phyloP scores from a whole-genome alignment of 1,284 basidiomycete species.

The Erythrobasidium hasegawianum region DNA sequence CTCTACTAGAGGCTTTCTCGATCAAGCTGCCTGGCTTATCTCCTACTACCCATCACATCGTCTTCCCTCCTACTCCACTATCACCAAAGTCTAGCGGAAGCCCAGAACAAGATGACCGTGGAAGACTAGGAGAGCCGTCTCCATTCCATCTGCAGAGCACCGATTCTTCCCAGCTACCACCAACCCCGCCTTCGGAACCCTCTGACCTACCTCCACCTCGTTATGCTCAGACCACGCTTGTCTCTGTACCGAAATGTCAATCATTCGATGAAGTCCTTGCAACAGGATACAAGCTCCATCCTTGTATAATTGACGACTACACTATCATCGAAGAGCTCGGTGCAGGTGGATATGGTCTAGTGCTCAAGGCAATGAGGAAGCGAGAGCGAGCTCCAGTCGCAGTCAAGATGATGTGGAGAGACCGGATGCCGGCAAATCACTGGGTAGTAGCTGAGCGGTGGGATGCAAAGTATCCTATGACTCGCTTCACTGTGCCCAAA shows the following conservation, averaged over 20 bases:
- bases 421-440: conserved; percentile 62
- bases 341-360: conserved; percentile 86
- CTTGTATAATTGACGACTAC: conserved; percentile 64
- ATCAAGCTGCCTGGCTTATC: conserved; percentile 3
- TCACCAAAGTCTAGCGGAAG: conserved; percentile 2
- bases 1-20: conserved; percentile 2
- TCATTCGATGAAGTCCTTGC: not conserved
- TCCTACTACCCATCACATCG: not conserved
- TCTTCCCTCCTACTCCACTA: conserved; percentile 10
- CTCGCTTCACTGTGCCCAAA: conserved; percentile 61
- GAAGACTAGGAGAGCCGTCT: not conserved
- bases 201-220: not conserved
- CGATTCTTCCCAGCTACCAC: not conserved
- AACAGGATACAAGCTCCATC: conserved; percentile 32
- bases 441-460: conserved; percentile 62
- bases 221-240: not conserved
- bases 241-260: not conserved
- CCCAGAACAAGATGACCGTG: not conserved
- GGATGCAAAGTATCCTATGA: conserved; percentile 43
- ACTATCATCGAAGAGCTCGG: conserved; percentile 68
- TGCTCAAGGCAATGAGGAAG: conserved; percentile 51
- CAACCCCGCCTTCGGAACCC: not conserved
- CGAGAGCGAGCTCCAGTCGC: conserved; percentile 66
- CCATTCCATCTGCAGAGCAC: not conserved
- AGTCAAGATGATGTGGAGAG: conserved; percentile 87